phyloP scores from a whole-genome alignment of 1,284 basidiomycete species.

The Ceratobasidium sp. region DNA sequence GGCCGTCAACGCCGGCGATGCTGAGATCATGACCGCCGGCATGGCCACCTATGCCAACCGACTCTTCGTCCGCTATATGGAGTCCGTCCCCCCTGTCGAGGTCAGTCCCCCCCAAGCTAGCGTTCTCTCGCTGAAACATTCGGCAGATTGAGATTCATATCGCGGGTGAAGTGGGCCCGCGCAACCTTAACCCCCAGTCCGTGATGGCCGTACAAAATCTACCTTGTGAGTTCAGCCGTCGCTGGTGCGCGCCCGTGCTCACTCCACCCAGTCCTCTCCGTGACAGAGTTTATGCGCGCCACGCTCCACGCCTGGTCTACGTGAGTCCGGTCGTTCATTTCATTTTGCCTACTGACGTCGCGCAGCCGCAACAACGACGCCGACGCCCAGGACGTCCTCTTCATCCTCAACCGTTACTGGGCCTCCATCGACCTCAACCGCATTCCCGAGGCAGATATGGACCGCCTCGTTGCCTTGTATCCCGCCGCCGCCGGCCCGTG shows the following conservation, averaged over 20 bases:
- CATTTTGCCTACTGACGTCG: constrained; percentile 31
- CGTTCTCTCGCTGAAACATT: constrained; percentile 46
- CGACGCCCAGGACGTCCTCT: constrained; percentile 80
- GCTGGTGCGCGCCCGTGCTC: neutral
- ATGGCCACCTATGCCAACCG: constrained; percentile 70
- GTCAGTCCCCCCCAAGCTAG: constrained; percentile 38
- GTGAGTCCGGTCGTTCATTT: constrained; percentile 66
- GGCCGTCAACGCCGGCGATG: constrained; percentile 61
- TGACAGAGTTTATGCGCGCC: constrained; percentile 47
- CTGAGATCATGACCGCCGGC: constrained; percentile 54
- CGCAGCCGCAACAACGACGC: constrained; percentile 25
- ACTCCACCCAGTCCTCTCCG: constrained; percentile 35
- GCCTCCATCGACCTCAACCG: constrained; percentile 82
- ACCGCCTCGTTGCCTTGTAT: constrained; percentile 71
- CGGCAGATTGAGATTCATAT: constrained; percentile 81
- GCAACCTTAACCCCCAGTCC: constrained; percentile 67
- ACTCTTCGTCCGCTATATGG: constrained; percentile 54
- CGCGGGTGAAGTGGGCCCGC: constrained; percentile 82
- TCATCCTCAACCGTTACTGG: constrained; percentile 77
- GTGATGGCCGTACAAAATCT: constrained; percentile 37
- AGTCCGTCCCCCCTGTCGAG: constrained; percentile 52
- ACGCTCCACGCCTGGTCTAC: constrained; percentile 69
- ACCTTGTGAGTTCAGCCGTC: constrained; percentile 32
- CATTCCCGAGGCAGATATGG: constrained; percentile 84
- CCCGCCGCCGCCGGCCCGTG: constrained; percentile 53